A percentile compares a stretch with the other conserved stretches of the same genome.
phyloP scores from a whole-genome alignment of 1,139 yeast genomes.

The Scheffersomyces cryptocercus region DNA sequence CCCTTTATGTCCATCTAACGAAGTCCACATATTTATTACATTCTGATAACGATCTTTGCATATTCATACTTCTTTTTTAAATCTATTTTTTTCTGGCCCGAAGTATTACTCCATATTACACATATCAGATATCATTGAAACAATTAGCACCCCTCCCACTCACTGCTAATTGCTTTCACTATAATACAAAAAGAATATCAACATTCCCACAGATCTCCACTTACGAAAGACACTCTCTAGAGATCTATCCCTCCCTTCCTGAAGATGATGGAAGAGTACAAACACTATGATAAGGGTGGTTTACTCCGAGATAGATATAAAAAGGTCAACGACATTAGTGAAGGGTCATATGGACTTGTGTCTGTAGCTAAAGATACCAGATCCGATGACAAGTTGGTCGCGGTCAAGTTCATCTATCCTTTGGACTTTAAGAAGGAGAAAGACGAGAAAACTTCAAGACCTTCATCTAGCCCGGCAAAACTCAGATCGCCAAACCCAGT shows the following conservation, averaged over 20 bases:
- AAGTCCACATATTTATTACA: too few species aligned
- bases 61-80: too few species aligned
- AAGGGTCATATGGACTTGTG: slow-evolving; percentile 92
- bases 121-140: too few species aligned
- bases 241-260: slow-evolving; percentile 1
- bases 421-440: slow-evolving; percentile 36
- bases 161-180: too few species aligned
- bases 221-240: neutral
- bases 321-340: slow-evolving; percentile 77
- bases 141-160: too few species aligned
- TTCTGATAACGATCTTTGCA: too few species aligned
- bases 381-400: slow-evolving; percentile 58
- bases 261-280: slow-evolving; percentile 44
- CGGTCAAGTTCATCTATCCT: slow-evolving; percentile 77
- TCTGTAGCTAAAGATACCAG: slow-evolving; percentile 76
- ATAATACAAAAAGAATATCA: too few species aligned
- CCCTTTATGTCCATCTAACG: too few species aligned
- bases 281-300: slow-evolving; percentile 60
- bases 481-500: slow-evolving; percentile 20
- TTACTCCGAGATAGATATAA: slow-evolving; percentile 64
- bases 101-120: too few species aligned
- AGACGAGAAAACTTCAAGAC: slow-evolving; percentile 18
- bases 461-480: slow-evolving; percentile 42
- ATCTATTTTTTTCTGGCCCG: too few species aligned
- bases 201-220: too few species aligned